Evolutionary conservation across 768 basidiomycete genomes (phyloP).

Genomic region (Fistulinella prunicolor): DNA sequence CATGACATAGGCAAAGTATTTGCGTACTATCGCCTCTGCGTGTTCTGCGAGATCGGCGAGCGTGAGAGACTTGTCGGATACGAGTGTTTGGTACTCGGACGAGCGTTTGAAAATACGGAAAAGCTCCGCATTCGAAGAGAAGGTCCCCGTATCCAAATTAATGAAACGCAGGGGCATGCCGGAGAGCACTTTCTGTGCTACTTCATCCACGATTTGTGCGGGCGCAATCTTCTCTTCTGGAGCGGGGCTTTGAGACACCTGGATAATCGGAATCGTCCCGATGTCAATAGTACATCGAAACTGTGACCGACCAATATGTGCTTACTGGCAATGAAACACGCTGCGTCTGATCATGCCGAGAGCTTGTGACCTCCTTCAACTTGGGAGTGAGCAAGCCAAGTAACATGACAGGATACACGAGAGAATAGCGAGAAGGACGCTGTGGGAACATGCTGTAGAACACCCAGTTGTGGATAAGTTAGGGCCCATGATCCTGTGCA

Average conservation of each 20-base stretch:
- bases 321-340: no score
- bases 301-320: no score
- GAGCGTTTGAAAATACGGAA: conserved; percentile 17
- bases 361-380: not conserved
- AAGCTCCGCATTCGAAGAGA: conserved; percentile 18
- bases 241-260: not conserved
- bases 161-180: conserved; percentile 25
- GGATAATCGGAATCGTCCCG: no score
- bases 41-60: conserved; percentile 10
- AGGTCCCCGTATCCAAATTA: conserved; percentile 17
- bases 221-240: conserved; percentile 10
- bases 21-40: conserved; percentile 13
- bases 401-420: conserved; percentile 11
- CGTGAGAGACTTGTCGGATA: conserved; percentile 6
- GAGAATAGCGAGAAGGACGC: conserved; percentile 1
- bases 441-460: conserved; percentile 2
- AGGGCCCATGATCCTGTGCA: not conserved
- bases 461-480: not conserved
- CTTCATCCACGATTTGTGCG: conserved; percentile 15
- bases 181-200: conserved; percentile 15
- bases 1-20: conserved; percentile 28
- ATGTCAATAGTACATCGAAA: no score
- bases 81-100: conserved; percentile 9
- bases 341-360: no score
- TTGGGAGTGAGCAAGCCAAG: not conserved